These are phyloP conservation scores for Pulveroboletus ravenelii DNA, from an alignment of 768 basidiomycete genomes.

Conservation along the genomic window DNA sequence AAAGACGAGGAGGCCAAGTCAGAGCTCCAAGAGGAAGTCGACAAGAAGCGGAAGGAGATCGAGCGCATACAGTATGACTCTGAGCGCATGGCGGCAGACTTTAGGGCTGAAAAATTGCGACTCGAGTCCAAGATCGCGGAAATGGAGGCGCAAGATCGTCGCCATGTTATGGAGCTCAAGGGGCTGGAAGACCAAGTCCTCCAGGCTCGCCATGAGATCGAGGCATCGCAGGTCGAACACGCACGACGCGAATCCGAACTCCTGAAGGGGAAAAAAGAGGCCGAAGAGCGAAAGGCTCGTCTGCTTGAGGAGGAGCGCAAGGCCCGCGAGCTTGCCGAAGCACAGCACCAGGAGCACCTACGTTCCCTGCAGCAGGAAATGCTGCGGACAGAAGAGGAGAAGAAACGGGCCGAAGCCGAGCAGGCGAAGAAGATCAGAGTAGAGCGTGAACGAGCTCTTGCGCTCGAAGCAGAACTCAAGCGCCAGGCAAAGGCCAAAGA, in stretches of 20 bases:
- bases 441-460: conserved; percentile 29
- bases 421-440: conserved; percentile 24
- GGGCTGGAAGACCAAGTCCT: conserved; percentile 27
- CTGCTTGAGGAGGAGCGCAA: conserved; percentile 31
- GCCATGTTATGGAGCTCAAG: conserved; percentile 14
- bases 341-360: conserved; percentile 28
- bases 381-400: conserved; percentile 22
- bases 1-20: conserved; percentile 44
- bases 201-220: conserved; percentile 25
- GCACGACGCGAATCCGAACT: conserved; percentile 27
- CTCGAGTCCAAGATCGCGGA: conserved; percentile 25
- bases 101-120: conserved; percentile 34
- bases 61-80: conserved; percentile 38
- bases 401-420: conserved; percentile 16
- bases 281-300: conserved; percentile 27
- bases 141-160: conserved; percentile 27
- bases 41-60: conserved; percentile 42
- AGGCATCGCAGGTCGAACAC: conserved; percentile 27
- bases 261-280: conserved; percentile 20
- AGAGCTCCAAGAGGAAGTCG: conserved; percentile 43
- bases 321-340: conserved; percentile 24
- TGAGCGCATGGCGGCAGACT: conserved; percentile 37
- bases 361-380: conserved; percentile 25
- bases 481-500: conserved; percentile 21
- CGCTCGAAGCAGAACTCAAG: conserved; percentile 28